Conservation (phyloP, 495 filamentous ascomycete species). For the Lasiosphaeria miniovina region DNA sequence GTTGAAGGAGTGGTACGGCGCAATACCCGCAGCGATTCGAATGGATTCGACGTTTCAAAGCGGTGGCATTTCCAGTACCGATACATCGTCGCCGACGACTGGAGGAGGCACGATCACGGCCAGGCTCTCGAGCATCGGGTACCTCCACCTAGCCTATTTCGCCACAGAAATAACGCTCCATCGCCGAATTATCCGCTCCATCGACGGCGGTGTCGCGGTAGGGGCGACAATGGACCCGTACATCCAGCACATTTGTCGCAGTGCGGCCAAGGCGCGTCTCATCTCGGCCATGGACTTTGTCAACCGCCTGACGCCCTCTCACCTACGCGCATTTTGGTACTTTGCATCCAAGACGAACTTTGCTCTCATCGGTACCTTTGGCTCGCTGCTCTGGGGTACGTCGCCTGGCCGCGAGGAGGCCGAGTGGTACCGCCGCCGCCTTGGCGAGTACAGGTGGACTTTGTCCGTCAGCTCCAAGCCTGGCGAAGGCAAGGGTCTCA, state of each 20-base stretch:
- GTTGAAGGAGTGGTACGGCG: conserved; percentile 76
- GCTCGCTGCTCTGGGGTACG: conserved; percentile 79
- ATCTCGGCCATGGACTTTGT: conserved; percentile 79
- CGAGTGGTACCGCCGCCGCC: conserved; percentile 85
- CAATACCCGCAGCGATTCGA: conserved; percentile 59
- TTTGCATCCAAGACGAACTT: conserved; percentile 80
- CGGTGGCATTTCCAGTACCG: conserved; percentile 3
- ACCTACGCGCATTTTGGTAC: conserved; percentile 76
- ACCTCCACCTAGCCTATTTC: conserved; percentile 79
- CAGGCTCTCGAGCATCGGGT: conserved; percentile 62
- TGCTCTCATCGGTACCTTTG: conserved; percentile 78
- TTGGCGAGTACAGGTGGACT: conserved; percentile 93
- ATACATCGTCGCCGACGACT: too few species aligned
- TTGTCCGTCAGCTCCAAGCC: conserved; percentile 79
- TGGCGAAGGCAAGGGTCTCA: conserved; percentile 62
- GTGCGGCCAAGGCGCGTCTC: conserved; percentile 76
- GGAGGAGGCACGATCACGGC: conserved; percentile 20
- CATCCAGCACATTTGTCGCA: conserved; percentile 91
- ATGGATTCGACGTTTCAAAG: conserved; percentile 59
- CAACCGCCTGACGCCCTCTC: conserved; percentile 66
- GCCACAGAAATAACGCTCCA: conserved; percentile 84
- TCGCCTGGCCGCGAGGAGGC: conserved; percentile 84
- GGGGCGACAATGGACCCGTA: conserved; percentile 56
- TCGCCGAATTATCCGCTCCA: conserved; percentile 72
- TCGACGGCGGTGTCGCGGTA: conserved; percentile 37